These are phyloP conservation scores for Brettanomyces bruxellensis DNA, from an alignment of 805 yeast species.

Conservation along the genomic window DNA sequence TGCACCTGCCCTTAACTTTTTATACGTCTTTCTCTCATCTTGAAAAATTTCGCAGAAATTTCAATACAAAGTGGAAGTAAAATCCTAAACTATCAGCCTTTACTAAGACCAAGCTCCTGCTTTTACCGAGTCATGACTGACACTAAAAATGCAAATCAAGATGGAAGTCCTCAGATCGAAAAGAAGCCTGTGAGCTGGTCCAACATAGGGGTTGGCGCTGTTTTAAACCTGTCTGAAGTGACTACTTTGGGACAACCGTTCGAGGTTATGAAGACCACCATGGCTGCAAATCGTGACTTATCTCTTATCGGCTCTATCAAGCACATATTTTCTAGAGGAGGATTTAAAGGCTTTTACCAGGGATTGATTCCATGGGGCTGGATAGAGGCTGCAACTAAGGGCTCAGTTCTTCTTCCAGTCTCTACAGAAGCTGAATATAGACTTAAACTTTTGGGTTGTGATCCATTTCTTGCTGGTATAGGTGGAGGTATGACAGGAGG, in stretches of 20 bases:
- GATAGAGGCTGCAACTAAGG: constrained; percentile 99
- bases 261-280: constrained; percentile 92
- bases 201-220: constrained; percentile 89
- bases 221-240: constrained; percentile 83
- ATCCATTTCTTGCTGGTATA: constrained; percentile 77
- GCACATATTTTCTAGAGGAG: constrained; percentile 90
- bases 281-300: constrained; percentile 91
- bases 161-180: constrained; percentile 20
- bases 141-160: too few species aligned
- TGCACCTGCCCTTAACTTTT: too few species aligned
- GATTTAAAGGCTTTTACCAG: constrained; percentile 85
- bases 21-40: too few species aligned
- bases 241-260: constrained; percentile 95
- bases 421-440: constrained; percentile 87
- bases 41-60: too few species aligned
- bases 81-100: too few species aligned
- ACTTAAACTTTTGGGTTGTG: constrained; percentile 53
- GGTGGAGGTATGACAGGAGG: constrained; percentile 97
- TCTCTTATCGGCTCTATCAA: constrained; percentile 57
- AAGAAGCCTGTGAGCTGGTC: constrained; percentile 85
- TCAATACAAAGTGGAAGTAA: too few species aligned
- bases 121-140: too few species aligned
- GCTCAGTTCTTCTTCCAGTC: constrained; percentile 89
- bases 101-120: too few species aligned
- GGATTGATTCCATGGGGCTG: constrained; percentile 99